Conservation (phyloP, 2,329 filamentous ascomycete species). For the Arthrobotrys conoides region DNA sequence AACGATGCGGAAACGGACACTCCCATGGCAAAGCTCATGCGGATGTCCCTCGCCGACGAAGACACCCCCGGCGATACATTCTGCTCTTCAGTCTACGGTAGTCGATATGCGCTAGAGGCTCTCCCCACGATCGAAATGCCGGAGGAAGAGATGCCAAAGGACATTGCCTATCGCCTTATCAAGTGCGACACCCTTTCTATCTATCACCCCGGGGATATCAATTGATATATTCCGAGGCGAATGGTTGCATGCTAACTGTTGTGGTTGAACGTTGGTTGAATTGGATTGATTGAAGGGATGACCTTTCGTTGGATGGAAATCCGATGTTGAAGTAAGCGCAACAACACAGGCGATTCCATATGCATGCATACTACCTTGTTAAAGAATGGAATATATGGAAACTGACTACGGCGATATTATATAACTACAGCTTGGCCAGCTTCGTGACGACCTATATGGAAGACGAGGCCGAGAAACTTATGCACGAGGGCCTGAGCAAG, state of each 20-base stretch:
- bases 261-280: constrained; percentile 5
- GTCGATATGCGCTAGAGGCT: constrained; percentile 83
- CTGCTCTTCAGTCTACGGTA: constrained; percentile 88
- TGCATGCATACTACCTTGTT: neutral
- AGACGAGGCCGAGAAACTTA: constrained; percentile 95
- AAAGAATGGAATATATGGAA: neutral
- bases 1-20: constrained; percentile 50
- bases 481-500: constrained; percentile 91
- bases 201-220: too few species aligned
- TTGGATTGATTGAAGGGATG: constrained; percentile 74
- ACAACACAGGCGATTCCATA: too few species aligned
- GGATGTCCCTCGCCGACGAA: constrained; percentile 52
- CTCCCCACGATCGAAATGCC: constrained; percentile 89
- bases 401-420: constrained; percentile 38
- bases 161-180: constrained; percentile 97
- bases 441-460: constrained; percentile 99
- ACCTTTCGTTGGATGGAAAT: constrained; percentile 90
- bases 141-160: constrained; percentile 87
- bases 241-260: constrained; percentile 2
- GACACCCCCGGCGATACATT: constrained; percentile 71
- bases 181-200: constrained; percentile 68
- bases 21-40: constrained; percentile 50
- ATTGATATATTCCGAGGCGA: neutral
- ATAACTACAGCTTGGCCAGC: constrained; percentile 78
- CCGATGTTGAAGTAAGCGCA: constrained; percentile 81